These are phyloP conservation scores for Pochonia chlamydosporia DNA, from an alignment of 2,329 filamentous ascomycete species.

Conservation along the genomic window DNA sequence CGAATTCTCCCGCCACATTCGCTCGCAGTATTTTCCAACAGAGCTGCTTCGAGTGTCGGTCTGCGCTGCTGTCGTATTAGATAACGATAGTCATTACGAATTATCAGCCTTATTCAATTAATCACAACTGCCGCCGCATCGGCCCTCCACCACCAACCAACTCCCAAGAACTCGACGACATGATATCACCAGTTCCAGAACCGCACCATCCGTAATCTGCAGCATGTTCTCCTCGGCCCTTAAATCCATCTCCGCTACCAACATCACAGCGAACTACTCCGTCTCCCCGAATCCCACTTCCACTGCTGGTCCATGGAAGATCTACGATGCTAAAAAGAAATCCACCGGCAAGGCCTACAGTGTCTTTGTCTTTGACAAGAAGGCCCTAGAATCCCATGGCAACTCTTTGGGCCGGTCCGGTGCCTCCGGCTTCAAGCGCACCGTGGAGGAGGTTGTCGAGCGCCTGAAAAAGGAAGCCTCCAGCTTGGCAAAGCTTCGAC, in stretches of 20 bases:
- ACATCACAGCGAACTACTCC: constrained; percentile 89
- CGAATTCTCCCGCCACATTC: no score
- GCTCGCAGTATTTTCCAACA: no score
- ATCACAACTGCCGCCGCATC: not conserved
- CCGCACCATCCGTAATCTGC: constrained; percentile 12
- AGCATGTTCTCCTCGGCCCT: constrained; percentile 87
- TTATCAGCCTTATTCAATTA: not conserved
- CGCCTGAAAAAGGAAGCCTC: constrained; percentile 87
- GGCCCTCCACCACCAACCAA: not conserved
- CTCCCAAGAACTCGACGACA: constrained; percentile 13
- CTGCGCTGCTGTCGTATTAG: no score
- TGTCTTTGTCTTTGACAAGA: constrained; percentile 91
- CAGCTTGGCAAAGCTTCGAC: constrained; percentile 78
- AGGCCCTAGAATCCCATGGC: constrained; percentile 62
- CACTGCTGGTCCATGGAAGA: constrained; percentile 88
- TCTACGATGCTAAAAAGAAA: constrained; percentile 96
- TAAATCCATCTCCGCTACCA: constrained; percentile 85
- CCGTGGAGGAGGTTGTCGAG: constrained; percentile 85
- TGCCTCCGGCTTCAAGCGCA: constrained; percentile 67
- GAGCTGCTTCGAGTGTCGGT: no score
- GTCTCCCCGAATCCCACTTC: constrained; percentile 71
- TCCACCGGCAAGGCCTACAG: constrained; percentile 84
- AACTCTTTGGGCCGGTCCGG: constrained; percentile 32
- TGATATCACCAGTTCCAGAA: constrained; percentile 18
- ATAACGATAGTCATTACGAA: no score